Evolutionary conservation across 371 early-diverging fungal genomes (phyloP).

Genomic region (Aphelidium insulamus): DNA sequence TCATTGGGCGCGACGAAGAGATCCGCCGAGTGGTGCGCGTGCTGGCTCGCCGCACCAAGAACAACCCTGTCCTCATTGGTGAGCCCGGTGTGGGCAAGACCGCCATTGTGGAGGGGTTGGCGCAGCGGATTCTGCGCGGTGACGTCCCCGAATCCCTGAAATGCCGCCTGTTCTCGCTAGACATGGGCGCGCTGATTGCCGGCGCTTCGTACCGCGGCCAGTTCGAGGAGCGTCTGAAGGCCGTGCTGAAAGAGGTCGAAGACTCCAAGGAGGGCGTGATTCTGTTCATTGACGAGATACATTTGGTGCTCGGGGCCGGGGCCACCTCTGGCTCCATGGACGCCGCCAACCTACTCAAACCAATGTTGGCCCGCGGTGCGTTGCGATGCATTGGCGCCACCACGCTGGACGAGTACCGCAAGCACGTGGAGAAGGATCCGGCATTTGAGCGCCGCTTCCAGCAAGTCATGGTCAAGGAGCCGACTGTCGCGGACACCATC

Average conservation of each 20-base stretch:
- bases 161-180: conserved; percentile 65
- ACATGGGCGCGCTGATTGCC: conserved; percentile 86
- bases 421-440: conserved; percentile 67
- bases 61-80: conserved; percentile 72
- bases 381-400: conserved; percentile 74
- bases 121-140: conserved; percentile 82
- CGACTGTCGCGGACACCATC: conserved; percentile 53
- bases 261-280: conserved; percentile 76
- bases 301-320: conserved; percentile 79
- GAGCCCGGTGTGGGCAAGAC: conserved; percentile 91
- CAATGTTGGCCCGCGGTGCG: conserved; percentile 59
- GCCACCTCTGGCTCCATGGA: conserved; percentile 79
- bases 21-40: conserved; percentile 50
- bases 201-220: conserved; percentile 90
- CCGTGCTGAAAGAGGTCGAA: conserved; percentile 84
- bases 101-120: conserved; percentile 86
- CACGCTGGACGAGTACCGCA: conserved; percentile 60
- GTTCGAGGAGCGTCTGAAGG: conserved; percentile 96
- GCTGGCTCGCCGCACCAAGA: conserved; percentile 65
- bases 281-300: conserved; percentile 98
- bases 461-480: conserved; percentile 47
- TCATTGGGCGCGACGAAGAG: conserved; percentile 55
- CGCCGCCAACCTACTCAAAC: conserved; percentile 82
- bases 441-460: conserved; percentile 77
- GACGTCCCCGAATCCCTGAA: conserved; percentile 81